Evolutionary conservation across 768 basidiomycete genomes (phyloP).

Genomic region (Hebeloma cylindrosporum): DNA sequence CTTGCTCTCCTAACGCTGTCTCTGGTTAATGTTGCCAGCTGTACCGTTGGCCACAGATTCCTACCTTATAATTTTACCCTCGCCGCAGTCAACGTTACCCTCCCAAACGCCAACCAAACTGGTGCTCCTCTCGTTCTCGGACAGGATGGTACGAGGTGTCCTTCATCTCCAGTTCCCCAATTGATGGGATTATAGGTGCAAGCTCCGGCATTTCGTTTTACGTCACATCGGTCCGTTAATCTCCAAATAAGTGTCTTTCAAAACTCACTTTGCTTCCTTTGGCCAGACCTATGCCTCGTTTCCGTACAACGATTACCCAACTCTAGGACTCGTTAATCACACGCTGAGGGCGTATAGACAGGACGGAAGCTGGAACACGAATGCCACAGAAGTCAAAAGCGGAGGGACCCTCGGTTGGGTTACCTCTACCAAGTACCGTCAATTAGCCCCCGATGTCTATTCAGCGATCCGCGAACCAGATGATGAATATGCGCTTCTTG

Average conservation of each 20-base stretch:
- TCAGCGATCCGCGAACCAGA: slow-evolving; percentile 26
- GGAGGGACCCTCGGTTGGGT: slow-evolving; percentile 37
- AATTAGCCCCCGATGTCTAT: slow-evolving; percentile 36
- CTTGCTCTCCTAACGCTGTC: not conserved
- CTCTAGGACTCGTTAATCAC: slow-evolving; percentile 37
- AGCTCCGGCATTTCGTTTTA: slow-evolving; percentile 39
- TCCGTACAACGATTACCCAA: slow-evolving; percentile 50
- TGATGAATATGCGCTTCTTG: slow-evolving; percentile 27
- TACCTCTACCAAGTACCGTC: slow-evolving; percentile 31
- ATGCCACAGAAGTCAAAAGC: slow-evolving; percentile 36
- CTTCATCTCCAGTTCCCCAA: not conserved
- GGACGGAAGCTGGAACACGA: slow-evolving; percentile 36
- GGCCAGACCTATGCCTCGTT: slow-evolving; percentile 47
- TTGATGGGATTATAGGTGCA: slow-evolving; percentile 34
- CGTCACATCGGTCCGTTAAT: slow-evolving; percentile 41
- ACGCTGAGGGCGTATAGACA: slow-evolving; percentile 38
- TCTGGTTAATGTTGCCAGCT: too few species aligned
- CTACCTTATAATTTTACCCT: slow-evolving; percentile 45
- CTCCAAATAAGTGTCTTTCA: too few species aligned
- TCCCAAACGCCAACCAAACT: slow-evolving; percentile 42
- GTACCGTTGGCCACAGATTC: slow-evolving; percentile 3
- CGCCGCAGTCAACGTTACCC: slow-evolving; percentile 41
- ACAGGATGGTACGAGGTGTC: slow-evolving; percentile 29
- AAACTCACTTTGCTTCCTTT: not conserved
- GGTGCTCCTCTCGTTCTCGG: slow-evolving; percentile 49